These are phyloP conservation scores for Aspergillus coremiiformis DNA, from an alignment of 495 filamentous ascomycete genomes.

Conservation along the genomic window DNA sequence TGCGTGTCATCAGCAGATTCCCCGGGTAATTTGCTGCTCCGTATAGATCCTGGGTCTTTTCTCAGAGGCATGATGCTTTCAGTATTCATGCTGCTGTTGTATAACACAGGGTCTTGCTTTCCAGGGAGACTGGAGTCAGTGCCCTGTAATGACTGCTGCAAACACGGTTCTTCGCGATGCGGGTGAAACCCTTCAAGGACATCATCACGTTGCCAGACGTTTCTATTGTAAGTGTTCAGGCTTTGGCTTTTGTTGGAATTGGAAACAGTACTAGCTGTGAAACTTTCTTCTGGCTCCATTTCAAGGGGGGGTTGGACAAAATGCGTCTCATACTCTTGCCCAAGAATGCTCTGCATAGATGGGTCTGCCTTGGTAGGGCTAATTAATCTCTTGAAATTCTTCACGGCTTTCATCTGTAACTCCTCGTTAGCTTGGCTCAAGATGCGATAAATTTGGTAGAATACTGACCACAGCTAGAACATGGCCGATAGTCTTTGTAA, in stretches of 20 bases:
- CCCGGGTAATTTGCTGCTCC: slow-evolving; percentile 15
- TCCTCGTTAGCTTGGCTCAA: slow-evolving; percentile 3
- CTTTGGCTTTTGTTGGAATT: slow-evolving; percentile 36
- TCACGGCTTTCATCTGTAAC: slow-evolving; percentile 83
- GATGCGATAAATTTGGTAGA: not conserved
- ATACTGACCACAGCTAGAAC: slow-evolving; percentile 72
- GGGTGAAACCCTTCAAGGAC: slow-evolving; percentile 44
- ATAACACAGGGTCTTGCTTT: slow-evolving; percentile 12
- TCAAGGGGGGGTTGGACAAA: slow-evolving; percentile 52
- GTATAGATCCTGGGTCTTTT: slow-evolving; percentile 26
- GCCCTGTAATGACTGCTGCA: slow-evolving; percentile 13
- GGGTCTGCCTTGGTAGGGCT: slow-evolving; percentile 38
- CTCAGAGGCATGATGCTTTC: slow-evolving; percentile 18
- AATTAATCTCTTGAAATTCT: slow-evolving; percentile 67
- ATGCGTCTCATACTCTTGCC: slow-evolving; percentile 41
- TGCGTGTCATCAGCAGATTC: slow-evolving; percentile 18
- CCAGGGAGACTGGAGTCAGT: slow-evolving; percentile 16
- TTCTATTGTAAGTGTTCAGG: slow-evolving; percentile 45
- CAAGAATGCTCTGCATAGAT: slow-evolving; percentile 50
- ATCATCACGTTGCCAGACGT: slow-evolving; percentile 39
- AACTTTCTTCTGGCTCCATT: slow-evolving; percentile 42
- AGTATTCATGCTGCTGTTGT: slow-evolving; percentile 13
- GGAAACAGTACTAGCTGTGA: slow-evolving; percentile 16
- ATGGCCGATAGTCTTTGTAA: slow-evolving; percentile 78
- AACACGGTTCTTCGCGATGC: slow-evolving; percentile 16